Percentiles rank a stretch among this genome's conserved stretches.
These are phyloP conservation scores for Zymoseptoria pseudotritici DNA, from an alignment of 2,329 filamentous ascomycete species.

Conservation along the genomic window DNA sequence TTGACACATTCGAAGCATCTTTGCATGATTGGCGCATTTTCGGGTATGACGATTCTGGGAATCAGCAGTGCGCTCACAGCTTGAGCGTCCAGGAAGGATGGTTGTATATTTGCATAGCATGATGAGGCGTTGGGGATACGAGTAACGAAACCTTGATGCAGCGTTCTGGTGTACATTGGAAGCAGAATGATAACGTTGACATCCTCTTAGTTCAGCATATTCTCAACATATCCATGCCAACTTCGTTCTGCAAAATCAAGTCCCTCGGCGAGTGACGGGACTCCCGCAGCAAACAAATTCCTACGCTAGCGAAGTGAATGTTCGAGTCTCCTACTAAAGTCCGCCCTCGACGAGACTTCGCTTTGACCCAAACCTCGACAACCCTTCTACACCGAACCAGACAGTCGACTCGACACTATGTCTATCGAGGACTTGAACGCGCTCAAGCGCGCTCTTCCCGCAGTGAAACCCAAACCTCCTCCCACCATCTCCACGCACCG, in stretches of 20 bases:
- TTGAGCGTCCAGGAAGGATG: conserved; percentile 13
- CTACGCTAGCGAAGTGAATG: not conserved
- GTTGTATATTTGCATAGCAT: not conserved
- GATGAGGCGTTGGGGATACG: not conserved
- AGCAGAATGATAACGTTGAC: not conserved
- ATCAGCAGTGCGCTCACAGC: conserved; percentile 79
- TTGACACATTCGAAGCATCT: conserved; percentile 71
- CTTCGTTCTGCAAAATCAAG: not conserved
- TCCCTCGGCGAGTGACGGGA: not conserved
- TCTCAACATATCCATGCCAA: not conserved
- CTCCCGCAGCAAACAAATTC: not conserved
- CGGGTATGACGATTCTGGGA: conserved; percentile 82
- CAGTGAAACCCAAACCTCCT: not conserved
- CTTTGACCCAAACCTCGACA: not conserved
- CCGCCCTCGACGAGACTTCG: not conserved
- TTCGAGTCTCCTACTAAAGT: not conserved
- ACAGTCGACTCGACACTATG: not conserved
- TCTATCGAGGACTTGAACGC: not conserved
- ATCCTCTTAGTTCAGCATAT: not conserved
- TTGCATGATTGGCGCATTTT: conserved; percentile 72
- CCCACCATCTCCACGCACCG: not conserved
- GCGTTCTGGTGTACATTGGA: not conserved
- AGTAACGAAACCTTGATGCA: not conserved
- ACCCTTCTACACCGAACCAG: not conserved
- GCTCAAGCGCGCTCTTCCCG: not conserved